A percentile compares a stretch with the other conserved stretches of the same genome.
Evolutionary conservation across 148 eudicot species (phyloP).

Genomic region (Rhododendron henanense): DNA sequence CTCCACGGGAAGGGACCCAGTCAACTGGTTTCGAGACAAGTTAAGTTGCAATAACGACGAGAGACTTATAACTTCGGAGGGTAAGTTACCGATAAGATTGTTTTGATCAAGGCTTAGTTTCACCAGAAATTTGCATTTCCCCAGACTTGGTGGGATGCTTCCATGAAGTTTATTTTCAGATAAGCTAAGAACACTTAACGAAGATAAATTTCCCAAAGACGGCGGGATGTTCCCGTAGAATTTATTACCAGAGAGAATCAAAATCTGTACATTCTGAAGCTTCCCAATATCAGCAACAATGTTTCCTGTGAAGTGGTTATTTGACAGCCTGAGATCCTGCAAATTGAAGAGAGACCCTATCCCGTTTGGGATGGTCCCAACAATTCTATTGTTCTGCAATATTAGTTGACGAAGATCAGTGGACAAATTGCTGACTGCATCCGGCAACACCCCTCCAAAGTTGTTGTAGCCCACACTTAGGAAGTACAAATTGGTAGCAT

Average conservation of each 20-base stretch:
- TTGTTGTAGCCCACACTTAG: background rate
- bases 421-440: slow-evolving; percentile 19
- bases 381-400: too few species aligned
- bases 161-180: slow-evolving; percentile 19
- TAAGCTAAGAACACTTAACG: background rate
- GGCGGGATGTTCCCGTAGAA: slow-evolving; percentile 25
- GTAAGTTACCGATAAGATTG: slow-evolving; percentile 26
- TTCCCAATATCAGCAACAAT: slow-evolving; percentile 12
- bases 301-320: too few species aligned
- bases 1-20: slow-evolving; percentile 29
- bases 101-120: slow-evolving; percentile 20
- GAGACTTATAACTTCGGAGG: slow-evolving; percentile 16
- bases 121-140: slow-evolving; percentile 23
- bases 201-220: slow-evolving; percentile 18
- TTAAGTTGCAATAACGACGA: slow-evolving; percentile 10
- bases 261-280: background rate
- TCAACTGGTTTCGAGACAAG: slow-evolving; percentile 19
- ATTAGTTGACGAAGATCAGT: background rate
- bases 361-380: too few species aligned
- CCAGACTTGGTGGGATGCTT: slow-evolving; percentile 22
- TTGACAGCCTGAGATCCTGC: too few species aligned
- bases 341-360: too few species aligned
- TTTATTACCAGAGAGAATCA: background rate
- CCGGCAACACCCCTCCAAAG: slow-evolving; percentile 21
- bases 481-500: slow-evolving; percentile 17